phyloP scores from a whole-genome alignment of 192 early-diverging fungal genomes.

The Entomortierella parvispora region DNA sequence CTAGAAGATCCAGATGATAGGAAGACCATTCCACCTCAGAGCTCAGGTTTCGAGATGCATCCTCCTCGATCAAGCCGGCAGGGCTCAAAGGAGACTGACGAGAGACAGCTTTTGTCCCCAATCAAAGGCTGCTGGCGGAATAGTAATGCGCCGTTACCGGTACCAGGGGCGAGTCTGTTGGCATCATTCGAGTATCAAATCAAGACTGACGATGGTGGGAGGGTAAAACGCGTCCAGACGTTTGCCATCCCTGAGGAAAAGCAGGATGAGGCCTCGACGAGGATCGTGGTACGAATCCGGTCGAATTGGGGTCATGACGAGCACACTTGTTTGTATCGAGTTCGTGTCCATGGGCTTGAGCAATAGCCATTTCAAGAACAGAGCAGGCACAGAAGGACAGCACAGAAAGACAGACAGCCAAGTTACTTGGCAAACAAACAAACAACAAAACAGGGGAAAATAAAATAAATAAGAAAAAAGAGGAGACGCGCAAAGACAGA shows the following conservation, averaged over 20 bases:
- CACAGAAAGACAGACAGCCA: no score
- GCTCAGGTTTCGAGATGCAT: constrained; percentile 24
- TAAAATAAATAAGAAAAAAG: no score
- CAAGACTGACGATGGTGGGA: background rate
- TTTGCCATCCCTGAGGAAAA: constrained; percentile 41
- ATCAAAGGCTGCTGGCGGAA: constrained; percentile 29
- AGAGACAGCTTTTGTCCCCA: background rate
- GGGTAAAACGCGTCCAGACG: background rate
- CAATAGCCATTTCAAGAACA: no score
- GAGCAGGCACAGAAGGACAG: no score
- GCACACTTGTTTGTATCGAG: constrained; percentile 79
- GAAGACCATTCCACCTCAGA: background rate
- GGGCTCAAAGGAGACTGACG: constrained; percentile 5
- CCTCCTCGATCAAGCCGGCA: constrained; percentile 12
- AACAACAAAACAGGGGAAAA: no score
- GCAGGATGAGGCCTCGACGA: constrained; percentile 47
- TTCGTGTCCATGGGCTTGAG: constrained; percentile 70
- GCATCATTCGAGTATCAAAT: constrained; percentile 52
- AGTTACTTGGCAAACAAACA: no score
- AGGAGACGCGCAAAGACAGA: no score
- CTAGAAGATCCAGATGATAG: constrained; percentile 2
- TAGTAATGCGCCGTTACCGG: constrained; percentile 15
- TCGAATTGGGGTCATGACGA: constrained; percentile 78
- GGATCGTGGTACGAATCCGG: constrained; percentile 64
- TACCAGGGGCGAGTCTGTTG: constrained; percentile 17